Evolutionary conservation across 108 stramenopile genomes (phyloP), one percentile per base, ranked within the genome.

Genomic region (Conticribra weissflogii): DNA sequence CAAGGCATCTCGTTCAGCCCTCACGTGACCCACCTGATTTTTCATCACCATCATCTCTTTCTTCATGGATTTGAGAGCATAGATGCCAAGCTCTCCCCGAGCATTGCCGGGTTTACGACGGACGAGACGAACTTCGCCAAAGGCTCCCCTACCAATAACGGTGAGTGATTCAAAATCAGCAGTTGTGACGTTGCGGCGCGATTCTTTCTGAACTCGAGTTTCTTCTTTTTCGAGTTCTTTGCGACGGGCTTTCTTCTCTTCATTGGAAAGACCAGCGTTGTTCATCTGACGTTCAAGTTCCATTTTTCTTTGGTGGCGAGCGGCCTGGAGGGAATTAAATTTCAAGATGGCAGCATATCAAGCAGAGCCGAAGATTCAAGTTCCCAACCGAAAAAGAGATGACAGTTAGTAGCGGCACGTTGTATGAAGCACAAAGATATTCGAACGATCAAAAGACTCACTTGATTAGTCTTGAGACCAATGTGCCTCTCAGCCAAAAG

Each of bases 31-130:
- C 19, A 99, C 98, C 69, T 99, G 99, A 78, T 99, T 99, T 82
- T 99, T 99, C 76, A 98, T 36, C 31, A 99, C 95, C 98, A 99
- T 99, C 92, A 96, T 96, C 70, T 98, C 97, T 82, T 99, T 99
- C 74, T 98, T 96, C 99, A 99, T 99, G 60, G 86, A 91, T 77
- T 99, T 99, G 47, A 99, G 75, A 1, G 99, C 99, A 66, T 87
- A 99, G 18, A 99, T 88, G 50, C 51, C 85, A 61, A 63, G 68
- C 29, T 64, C 70, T 30, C 59, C 79, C 59, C 80, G 73, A 3
- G 63, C 54, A 51, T 75, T 80, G 16, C 79, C 81, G 28, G 85
- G 81, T 33, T 88, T 88, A 64, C 89, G 85, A 29, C 98, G 82
- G 12, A 98, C 97, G 41, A 97, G 65, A 12, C 98, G 85, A 3